Base-by-base conservation (phyloP, 352 stramenopile species). In the Bremia lactucae region DNA sequence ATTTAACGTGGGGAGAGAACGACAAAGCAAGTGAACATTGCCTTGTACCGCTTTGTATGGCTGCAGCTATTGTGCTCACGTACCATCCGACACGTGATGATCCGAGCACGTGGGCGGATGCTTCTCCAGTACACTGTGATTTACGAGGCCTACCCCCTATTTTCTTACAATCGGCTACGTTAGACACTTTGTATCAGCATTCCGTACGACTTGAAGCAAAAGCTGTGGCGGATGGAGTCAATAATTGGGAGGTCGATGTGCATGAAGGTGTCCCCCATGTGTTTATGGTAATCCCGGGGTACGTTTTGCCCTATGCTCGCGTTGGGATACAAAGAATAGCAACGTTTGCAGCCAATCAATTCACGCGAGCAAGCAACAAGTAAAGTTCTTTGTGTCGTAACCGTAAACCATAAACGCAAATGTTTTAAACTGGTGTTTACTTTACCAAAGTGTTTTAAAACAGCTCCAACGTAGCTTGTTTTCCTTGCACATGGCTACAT, bases 401-500 rank as follows among this genome's bases (percentile, higher is more conserved):
- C n/a, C n/a, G n/a, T n/a, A n/a, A n/a, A n/a, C n/a, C n/a, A n/a
- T n/a, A n/a, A n/a, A n/a, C n/a, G n/a, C n/a, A n/a, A n/a, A n/a
- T n/a, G n/a, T n/a, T n/a, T n/a, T n/a, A n/a, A n/a, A n/a, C n/a
- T n/a, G n/a, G n/a, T n/a, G n/a, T n/a, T n/a, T n/a, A n/a, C n/a
- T n/a, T n/a, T n/a, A n/a, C n/a, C n/a, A n/a, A n/a, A n/a, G n/a
- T n/a, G n/a, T n/a, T n/a, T n/a, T n/a, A n/a, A n/a, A n/a, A n/a
- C n/a, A n/a, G n/a, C n/a, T n/a, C n/a, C n/a, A n/a, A n/a, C n/a
- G n/a, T n/a, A n/a, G n/a, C n/a, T n/a, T n/a, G n/a, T n/a, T n/a
- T n/a, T n/a, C n/a, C n/a, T n/a, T n/a, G n/a, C n/a, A n/a, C 24
- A 10, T 37, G 83, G 48, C 97, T 57, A 62, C 52, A 62, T 52